Evolutionary conservation across 352 stramenopile genomes (phyloP).

Genomic region (Globisporangium cylindrosporum): DNA sequence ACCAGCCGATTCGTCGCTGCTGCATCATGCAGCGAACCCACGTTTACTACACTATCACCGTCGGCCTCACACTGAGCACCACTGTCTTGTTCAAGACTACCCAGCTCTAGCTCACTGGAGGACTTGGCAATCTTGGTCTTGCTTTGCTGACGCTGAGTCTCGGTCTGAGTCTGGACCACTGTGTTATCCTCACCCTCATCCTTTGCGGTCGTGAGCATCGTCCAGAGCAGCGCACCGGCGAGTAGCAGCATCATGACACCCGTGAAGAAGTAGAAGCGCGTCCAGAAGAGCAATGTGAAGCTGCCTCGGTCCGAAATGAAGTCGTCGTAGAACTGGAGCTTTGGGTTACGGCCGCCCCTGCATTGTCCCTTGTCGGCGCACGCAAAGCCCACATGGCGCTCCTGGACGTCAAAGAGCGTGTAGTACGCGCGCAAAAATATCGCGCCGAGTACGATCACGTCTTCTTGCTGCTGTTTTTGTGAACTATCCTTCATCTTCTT

Average conservation of each 20-base stretch:
- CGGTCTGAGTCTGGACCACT: conserved; percentile 21
- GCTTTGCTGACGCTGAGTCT: not conserved
- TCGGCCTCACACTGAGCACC: not conserved
- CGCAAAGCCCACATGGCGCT: conserved; percentile 41
- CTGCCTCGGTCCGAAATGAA: conserved; percentile 5
- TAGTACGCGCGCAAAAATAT: conserved; percentile 74
- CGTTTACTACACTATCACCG: not conserved
- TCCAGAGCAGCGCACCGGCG: conserved; percentile 34
- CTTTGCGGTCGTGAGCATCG: conserved; percentile 27
- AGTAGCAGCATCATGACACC: conserved; percentile 32
- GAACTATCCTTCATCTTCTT: not conserved
- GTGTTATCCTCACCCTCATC: conserved; percentile 15
- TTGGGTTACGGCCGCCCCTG: conserved; percentile 31
- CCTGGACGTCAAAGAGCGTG: conserved; percentile 51
- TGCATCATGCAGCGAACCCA: not conserved
- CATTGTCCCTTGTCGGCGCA: conserved; percentile 28
- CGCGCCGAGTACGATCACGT: conserved; percentile 54
- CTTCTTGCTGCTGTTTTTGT: conserved; percentile 17
- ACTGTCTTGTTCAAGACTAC: not conserved
- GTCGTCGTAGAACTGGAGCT: conserved; percentile 31
- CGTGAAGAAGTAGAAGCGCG: conserved; percentile 29
- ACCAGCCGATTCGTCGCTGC: not conserved
- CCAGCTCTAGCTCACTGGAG: not conserved
- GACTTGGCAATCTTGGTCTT: not conserved
- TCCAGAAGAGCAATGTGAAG: conserved; percentile 35